Conservation (phyloP, 345 rosid species). For the Leavenworthia alabamica region DNA sequence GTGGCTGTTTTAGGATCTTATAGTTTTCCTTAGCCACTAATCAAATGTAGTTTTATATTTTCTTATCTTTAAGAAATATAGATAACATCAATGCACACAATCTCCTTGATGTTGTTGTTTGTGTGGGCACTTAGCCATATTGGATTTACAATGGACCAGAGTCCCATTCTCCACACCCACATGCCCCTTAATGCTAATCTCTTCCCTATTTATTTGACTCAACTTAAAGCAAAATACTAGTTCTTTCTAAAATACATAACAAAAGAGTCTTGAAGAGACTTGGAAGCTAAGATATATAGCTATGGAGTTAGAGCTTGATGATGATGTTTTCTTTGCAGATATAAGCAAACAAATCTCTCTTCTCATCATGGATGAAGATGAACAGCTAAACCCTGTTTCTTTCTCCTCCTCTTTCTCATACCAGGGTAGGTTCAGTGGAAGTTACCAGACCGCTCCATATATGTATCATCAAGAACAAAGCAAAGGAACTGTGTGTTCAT, state of each 20-base stretch:
- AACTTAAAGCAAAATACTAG: constrained; percentile 6
- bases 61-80: constrained; percentile 16
- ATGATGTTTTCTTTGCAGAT: constrained; percentile 85
- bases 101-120: constrained; percentile 26
- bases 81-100: constrained; percentile 34
- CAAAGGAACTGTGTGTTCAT: constrained; percentile 91
- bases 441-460: constrained; percentile 40
- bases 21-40: constrained; percentile 3
- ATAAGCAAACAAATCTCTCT: constrained; percentile 87
- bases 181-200: constrained; percentile 16
- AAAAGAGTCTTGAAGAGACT: no score
- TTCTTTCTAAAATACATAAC: not conserved
- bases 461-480: constrained; percentile 51
- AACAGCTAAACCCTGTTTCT: constrained; percentile 39
- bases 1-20: constrained; percentile 21
- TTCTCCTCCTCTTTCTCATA: constrained; percentile 50
- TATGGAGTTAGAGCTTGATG: constrained; percentile 81
- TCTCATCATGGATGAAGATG: constrained; percentile 89
- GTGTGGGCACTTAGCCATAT: constrained; percentile 30
- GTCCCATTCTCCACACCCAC: constrained; percentile 31
- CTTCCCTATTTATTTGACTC: constrained; percentile 33
- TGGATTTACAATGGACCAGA: constrained; percentile 16
- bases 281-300: constrained; percentile 28
- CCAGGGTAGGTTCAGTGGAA: constrained; percentile 47
- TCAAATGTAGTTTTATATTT: no score